A percentile compares a stretch with the other conserved stretches of the same genome.
Conservation (phyloP, 768 basidiomycete species). For the Daedalea quercina region DNA sequence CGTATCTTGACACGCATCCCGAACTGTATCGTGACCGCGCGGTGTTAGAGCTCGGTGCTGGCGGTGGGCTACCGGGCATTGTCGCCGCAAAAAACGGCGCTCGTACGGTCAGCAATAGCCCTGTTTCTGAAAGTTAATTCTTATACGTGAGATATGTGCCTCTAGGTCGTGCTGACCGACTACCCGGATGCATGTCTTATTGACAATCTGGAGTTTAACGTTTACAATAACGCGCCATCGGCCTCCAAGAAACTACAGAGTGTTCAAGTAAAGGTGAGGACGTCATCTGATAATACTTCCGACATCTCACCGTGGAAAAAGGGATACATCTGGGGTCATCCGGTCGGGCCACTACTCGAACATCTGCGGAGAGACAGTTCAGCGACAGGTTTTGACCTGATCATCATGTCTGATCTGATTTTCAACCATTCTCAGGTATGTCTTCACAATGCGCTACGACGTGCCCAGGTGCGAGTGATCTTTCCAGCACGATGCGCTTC, state of each 20-base stretch:
- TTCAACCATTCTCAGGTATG: conserved; percentile 91
- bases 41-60: conserved; percentile 90
- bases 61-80: conserved; percentile 83
- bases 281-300: conserved; percentile 9
- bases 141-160: not conserved
- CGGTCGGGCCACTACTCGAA: conserved; percentile 39
- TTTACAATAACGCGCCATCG: conserved; percentile 44
- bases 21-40: conserved; percentile 36
- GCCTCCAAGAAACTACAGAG: conserved; percentile 5
- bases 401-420: conserved; percentile 88
- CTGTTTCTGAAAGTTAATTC: not conserved
- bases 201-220: conserved; percentile 69
- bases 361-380: conserved; percentile 15
- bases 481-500: conserved; percentile 70
- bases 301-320: conserved; percentile 27
- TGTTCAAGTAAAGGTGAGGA: conserved; percentile 28
- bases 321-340: conserved; percentile 83
- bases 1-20: conserved; percentile 53
- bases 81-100: conserved; percentile 70
- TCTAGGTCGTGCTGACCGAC: conserved; percentile 80
- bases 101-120: conserved; percentile 48
- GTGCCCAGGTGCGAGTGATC: not conserved
- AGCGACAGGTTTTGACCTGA: conserved; percentile 60
- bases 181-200: conserved; percentile 80
- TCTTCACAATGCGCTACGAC: not conserved